phyloP scores from a whole-genome alignment of 1,139 yeast species.

The Yamadazyma songkhlaensis region DNA sequence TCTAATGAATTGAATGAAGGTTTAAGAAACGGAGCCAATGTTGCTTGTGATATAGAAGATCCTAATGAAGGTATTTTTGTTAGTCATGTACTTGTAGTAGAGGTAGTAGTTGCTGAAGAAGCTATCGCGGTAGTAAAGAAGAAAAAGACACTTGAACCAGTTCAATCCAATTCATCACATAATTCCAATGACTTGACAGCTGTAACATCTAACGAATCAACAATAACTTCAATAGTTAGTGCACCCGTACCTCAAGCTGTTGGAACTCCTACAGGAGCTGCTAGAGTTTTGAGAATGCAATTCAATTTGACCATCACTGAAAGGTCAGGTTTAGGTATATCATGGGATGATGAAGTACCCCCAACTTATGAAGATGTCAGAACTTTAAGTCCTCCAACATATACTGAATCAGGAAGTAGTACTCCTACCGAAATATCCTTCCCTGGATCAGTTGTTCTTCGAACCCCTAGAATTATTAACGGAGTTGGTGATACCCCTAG shows the following conservation, averaged over 20 bases:
- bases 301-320: constrained; percentile 79
- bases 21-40: constrained; percentile 49
- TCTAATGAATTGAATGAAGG: constrained; percentile 26
- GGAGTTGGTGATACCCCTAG: constrained; percentile 46
- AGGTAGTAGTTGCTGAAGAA: constrained; percentile 93
- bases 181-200: constrained; percentile 7
- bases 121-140: constrained; percentile 38
- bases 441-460: constrained; percentile 9
- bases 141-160: constrained; percentile 21
- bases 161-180: constrained; percentile 22
- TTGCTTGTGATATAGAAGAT: constrained; percentile 80
- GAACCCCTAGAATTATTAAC: constrained; percentile 40
- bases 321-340: constrained; percentile 90
- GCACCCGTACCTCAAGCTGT: constrained; percentile 27
- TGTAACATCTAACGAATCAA: constrained; percentile 3
- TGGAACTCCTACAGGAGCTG: constrained; percentile 91
- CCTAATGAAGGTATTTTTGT: constrained; percentile 76
- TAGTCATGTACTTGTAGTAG: constrained; percentile 73
- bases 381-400: constrained; percentile 83
- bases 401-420: constrained; percentile 32
- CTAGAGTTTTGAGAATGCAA: constrained; percentile 92
- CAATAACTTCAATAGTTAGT: constrained; percentile 1
- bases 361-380: constrained; percentile 88
- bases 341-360: constrained; percentile 99
- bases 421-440: constrained; percentile 17